Percentiles rank a stretch among this genome's conserved stretches.
Evolutionary conservation across 169 alveolate species (phyloP).

Genomic region (Blepharisma undulans): DNA sequence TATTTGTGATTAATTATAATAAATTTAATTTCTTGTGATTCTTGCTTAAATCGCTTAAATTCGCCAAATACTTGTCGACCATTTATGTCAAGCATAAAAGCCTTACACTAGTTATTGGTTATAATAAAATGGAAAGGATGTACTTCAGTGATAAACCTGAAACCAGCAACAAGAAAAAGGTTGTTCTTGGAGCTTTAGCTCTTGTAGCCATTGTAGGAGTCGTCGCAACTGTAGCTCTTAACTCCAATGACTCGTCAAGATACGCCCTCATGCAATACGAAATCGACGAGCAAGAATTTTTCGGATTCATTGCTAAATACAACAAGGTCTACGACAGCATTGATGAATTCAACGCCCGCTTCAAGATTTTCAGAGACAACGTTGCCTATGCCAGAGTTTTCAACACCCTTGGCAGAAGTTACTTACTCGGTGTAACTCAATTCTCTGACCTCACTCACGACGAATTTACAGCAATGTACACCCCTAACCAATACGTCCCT

Average conservation of each 20-base stretch:
- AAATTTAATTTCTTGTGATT: too few species aligned
- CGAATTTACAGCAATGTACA: not conserved
- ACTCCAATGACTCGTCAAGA: not conserved
- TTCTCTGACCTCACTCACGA: slow-evolving; percentile 28
- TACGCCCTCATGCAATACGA: not conserved
- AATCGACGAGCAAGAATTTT: slow-evolving; percentile 7
- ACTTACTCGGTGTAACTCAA: not conserved
- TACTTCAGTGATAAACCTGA: not conserved
- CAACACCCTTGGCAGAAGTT: not conserved
- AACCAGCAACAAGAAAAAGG: not conserved
- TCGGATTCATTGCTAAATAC: not conserved
- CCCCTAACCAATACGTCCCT: not conserved
- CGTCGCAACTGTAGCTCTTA: not conserved
- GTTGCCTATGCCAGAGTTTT: not conserved
- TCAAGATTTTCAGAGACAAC: slow-evolving; percentile 4
- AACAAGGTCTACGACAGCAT: not conserved
- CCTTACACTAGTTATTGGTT: not conserved
- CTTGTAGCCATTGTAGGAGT: slow-evolving; percentile 3
- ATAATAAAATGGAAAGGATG: slow-evolving; percentile 7
- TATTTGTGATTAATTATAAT: too few species aligned
- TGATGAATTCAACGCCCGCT: not conserved
- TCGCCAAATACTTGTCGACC: too few species aligned
- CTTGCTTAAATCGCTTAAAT: too few species aligned
- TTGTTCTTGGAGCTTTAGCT: slow-evolving; percentile 9
- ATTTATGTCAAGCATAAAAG: too few species aligned